Conservation (phyloP, 208 protist genomes). For the Crithidia thermophila region DNA sequence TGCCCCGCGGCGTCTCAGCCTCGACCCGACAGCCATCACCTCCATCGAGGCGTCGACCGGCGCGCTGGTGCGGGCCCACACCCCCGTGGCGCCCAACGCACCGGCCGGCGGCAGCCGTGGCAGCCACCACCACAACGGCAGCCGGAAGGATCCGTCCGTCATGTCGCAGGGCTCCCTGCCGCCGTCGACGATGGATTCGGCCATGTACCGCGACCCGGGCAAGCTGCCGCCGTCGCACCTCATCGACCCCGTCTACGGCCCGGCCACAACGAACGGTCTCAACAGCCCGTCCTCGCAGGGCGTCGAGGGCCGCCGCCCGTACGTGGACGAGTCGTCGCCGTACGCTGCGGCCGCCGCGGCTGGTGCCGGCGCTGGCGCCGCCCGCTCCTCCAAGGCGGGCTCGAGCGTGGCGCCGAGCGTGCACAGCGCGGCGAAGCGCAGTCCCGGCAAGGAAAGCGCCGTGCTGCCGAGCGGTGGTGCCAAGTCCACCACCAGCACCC, state of each 20-base stretch:
- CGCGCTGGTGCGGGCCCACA: conserved; percentile 14
- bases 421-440: conserved; percentile 2
- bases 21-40: conserved; percentile 9
- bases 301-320: neutral
- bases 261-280: neutral
- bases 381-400: neutral
- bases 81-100: neutral
- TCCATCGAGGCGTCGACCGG: conserved; percentile 22
- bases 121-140: neutral
- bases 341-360: too few species aligned
- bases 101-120: neutral
- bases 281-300: neutral
- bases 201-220: conserved; percentile 4
- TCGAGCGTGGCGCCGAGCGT: neutral
- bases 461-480: neutral
- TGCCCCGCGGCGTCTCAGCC: conserved; percentile 9
- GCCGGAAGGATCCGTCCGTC: neutral
- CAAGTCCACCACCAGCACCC: conserved; percentile 1
- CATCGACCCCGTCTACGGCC: conserved; percentile 8
- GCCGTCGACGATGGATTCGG: conserved; percentile 7
- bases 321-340: neutral
- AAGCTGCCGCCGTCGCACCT: conserved; percentile 20
- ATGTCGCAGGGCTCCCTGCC: conserved; percentile 12
- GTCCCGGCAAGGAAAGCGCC: neutral
- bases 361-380: neutral